Percentiles rank a stretch among this genome's conserved stretches.
phyloP scores from a whole-genome alignment of 257 asterid species.

The Jacaranda mimosifolia region DNA sequence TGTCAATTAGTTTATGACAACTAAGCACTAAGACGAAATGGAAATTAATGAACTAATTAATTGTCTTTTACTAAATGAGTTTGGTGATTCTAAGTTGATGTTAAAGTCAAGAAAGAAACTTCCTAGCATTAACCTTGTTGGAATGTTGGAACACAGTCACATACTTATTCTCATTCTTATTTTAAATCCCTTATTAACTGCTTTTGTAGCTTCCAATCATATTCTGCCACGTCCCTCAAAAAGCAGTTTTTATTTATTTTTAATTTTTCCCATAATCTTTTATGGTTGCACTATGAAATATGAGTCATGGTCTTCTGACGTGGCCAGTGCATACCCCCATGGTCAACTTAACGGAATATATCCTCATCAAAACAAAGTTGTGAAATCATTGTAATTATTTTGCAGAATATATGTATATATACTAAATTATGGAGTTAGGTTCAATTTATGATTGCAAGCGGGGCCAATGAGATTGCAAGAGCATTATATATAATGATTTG shows the following conservation, averaged over 20 bases:
- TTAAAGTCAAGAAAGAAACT: not conserved
- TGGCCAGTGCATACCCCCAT: slow-evolving; percentile 31
- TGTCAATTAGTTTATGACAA: too few species aligned
- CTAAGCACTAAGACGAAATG: too few species aligned
- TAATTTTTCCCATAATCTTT: not conserved
- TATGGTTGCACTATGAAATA: slow-evolving; percentile 23
- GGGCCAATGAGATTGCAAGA: slow-evolving; percentile 40
- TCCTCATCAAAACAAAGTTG: slow-evolving; percentile 35
- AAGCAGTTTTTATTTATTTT: not conserved
- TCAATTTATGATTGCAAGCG: slow-evolving; percentile 45
- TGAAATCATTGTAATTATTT: slow-evolving; percentile 37
- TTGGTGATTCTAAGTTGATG: not conserved
- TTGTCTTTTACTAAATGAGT: not conserved
- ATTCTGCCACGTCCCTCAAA: slow-evolving; percentile 23
- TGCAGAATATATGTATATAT: slow-evolving; percentile 18
- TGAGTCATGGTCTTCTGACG: slow-evolving; percentile 44
- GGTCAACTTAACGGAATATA: slow-evolving; percentile 47
- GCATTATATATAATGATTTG: slow-evolving; percentile 9
- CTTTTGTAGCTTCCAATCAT: slow-evolving; percentile 23
- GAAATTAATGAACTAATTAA: too few species aligned
- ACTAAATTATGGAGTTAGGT: slow-evolving; percentile 47
- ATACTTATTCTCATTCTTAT: slow-evolving; percentile 13
- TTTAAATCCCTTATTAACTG: not conserved
- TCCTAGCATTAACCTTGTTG: slow-evolving; percentile 37
- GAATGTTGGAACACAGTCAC: slow-evolving; percentile 51